Evolutionary conservation across 768 basidiomycete genomes (phyloP), one percentile per base, ranked within the genome.

Genomic region (Suillus sp.): DNA sequence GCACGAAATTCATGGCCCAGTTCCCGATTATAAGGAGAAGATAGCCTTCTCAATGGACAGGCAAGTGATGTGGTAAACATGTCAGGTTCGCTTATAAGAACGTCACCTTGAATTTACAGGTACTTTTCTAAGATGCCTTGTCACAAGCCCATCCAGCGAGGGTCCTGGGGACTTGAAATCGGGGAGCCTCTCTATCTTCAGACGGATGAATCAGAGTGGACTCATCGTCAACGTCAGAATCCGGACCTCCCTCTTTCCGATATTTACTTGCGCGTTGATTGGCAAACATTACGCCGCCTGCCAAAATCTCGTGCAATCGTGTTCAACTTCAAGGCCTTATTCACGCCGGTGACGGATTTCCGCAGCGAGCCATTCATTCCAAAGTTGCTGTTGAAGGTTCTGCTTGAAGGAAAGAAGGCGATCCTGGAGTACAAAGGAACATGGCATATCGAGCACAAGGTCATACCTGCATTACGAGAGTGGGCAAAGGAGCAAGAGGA

Each of bases 251-350:
- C 71, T 2, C 57, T 80, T 43, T 77, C 80, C 32, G 75, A 82
- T 58, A 73, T 84, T 30, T 71, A 77, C 65, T 65, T 86, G 47
- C 80, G 84, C 16, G 81, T 86, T 22, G 83, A 85, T 62, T 85
- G 84, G 83, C 84, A 86, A 67, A 84, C 83, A 9, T 68, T 85
- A 37, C 77, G 83, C 20, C 78, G 82, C 37, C 68, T 85, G 48
- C 83, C 84, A 14, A 70, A 71, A 60, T 83, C 84, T 7, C 72
- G 72, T 13, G 80, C 82, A 0, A 81, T 86, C 30, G 74, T 82
- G 9, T 85, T 85, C 74, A 84, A 84, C 67, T 84, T 80, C 70
- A 85, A 83, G 65, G 78, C 82, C 11, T 70, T 86, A 30, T 86
- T 85, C 70, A 85, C 83, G 2, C 83, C 83, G 0, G 65, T 81